Conservation (phyloP, 257 asterid species). For the Lycium barbarum region DNA sequence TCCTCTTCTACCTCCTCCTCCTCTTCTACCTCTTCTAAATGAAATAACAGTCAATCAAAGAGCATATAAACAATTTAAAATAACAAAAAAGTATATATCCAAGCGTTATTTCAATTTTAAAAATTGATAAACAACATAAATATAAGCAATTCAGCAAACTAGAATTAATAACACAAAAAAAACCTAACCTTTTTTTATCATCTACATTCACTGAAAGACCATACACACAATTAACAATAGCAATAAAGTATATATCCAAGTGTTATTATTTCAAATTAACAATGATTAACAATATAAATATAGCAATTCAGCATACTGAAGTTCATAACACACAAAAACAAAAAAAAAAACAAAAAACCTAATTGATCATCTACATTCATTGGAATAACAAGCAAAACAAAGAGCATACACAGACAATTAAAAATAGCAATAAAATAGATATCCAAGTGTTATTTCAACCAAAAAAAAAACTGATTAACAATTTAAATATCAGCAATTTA, state of each 20-base stretch:
- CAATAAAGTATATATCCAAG: too few species aligned
- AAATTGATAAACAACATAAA: too few species aligned
- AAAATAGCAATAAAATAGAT: too few species aligned
- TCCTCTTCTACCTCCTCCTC: not conserved
- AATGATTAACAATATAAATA: not conserved
- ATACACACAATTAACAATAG: not conserved
- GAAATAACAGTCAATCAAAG: too few species aligned
- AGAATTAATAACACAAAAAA: not conserved
- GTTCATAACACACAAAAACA: not conserved
- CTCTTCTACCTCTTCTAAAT: not conserved
- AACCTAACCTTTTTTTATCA: not conserved
- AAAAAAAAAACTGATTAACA: not conserved
- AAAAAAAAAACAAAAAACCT: not conserved
- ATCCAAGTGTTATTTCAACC: not conserved
- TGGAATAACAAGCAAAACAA: not conserved
- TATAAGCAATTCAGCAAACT: too few species aligned
- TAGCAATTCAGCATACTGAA: not conserved
- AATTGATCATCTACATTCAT: not conserved
- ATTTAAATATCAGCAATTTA: not conserved
- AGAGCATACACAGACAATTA: too few species aligned
- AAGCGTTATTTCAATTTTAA: too few species aligned
- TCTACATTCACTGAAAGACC: not conserved
- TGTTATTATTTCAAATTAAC: too few species aligned
- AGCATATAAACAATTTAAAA: too few species aligned
- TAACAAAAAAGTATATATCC: too few species aligned